Base-by-base conservation (phyloP, 2,329 filamentous ascomycete genomes). In the Clonostachys sp. region DNA sequence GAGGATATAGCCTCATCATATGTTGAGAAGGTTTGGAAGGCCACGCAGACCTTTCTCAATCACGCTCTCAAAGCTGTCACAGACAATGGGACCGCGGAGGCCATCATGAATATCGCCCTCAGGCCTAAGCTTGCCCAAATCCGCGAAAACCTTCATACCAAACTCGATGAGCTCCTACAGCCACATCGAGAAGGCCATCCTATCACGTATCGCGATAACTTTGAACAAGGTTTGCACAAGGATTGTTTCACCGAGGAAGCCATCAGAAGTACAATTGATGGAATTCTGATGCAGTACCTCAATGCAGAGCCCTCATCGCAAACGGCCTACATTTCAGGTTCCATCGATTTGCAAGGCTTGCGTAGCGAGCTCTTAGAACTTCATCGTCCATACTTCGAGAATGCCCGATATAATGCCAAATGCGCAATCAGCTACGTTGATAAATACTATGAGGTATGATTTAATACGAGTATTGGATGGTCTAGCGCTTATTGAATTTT, bases 121-220 rank as follows among this genome's bases (percentile, higher is more conserved):
- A 38, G 0, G 56, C 49, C 12, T 59, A 63, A 1, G 58, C 65
- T 12, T 46, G 33, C 3, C 77, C 56, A 54, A 73, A 54, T 41
- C 56, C 49, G 14, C 62, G 68, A 51, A 5, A 52, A 53, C n/a
- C 59, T 76, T 10, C 60, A 70, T 12, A 50, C 49, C 1, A 77
- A 79, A 55, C 57, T 71, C 4, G 45, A 46, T 1, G 72, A 77
- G 51, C 54, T 83, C 5, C 58, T 83, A 1, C 51, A 58, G 9
- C 73, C 63, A 1, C 65, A 80, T 56, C 68, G 66, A 43, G 54
- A 56, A 10, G 53, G 63, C 1, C 72, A 78, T 53, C 73, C 73
- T 0, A 75, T 77, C 44, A 80, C 75, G 0, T 80, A 79, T 51
- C 78, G 79, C 45, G 63, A 70, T 35, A 63, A 75, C 41, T 77